phyloP scores from a whole-genome alignment of 164 flowering plant species.

The Akebia trifoliata region DNA sequence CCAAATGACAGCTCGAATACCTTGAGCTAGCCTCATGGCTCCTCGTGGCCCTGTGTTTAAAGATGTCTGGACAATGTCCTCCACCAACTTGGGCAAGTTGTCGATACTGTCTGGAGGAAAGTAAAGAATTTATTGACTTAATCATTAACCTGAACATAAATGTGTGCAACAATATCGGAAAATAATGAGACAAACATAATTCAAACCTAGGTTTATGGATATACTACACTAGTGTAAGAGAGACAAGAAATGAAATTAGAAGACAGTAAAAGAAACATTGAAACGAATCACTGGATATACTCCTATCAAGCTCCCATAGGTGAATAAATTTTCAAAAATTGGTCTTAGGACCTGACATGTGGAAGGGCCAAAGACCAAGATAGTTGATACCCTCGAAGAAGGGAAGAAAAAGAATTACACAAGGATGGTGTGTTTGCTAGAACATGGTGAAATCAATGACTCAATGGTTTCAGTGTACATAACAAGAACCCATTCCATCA shows the following conservation, averaged over 20 bases:
- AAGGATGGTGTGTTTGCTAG: too few species aligned
- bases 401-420: too few species aligned
- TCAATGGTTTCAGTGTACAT: too few species aligned
- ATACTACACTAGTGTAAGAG: background rate
- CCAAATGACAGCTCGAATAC: constrained; percentile 81
- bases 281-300: too few species aligned
- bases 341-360: too few species aligned
- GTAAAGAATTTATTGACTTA: background rate
- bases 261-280: background rate
- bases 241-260: background rate
- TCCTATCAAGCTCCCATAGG: too few species aligned
- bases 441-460: too few species aligned
- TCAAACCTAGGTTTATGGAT: background rate
- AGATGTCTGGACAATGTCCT: constrained; percentile 87
- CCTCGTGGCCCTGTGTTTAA: constrained; percentile 93
- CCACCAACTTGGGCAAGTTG: constrained; percentile 79
- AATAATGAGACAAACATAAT: background rate
- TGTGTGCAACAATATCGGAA: background rate
- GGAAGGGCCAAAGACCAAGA: too few species aligned
- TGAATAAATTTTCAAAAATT: too few species aligned
- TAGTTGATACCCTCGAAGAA: too few species aligned
- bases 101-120: constrained; percentile 50
- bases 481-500: too few species aligned
- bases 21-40: constrained; percentile 75
- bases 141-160: background rate